Base-by-base conservation (phyloP, 495 filamentous ascomycete genomes). In the Xylaria grammica region DNA sequence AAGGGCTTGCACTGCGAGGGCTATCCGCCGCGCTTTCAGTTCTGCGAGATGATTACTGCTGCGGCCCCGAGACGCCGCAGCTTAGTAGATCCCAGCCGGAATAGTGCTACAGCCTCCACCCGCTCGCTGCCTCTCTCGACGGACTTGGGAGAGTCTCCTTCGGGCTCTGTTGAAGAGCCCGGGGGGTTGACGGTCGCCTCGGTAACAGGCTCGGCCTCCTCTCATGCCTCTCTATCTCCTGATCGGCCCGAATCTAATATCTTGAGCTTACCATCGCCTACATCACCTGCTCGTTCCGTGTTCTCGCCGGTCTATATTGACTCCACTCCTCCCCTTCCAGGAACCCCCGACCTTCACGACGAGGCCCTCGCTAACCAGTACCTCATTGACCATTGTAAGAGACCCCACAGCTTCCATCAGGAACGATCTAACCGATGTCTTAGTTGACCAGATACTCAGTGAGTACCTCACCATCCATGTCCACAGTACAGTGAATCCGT, bases 1-100 rank as follows among this genome's bases (percentile, higher is more conserved):
- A 49, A 49, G 22, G 45, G 45, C 22, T 49, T 49, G 45, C 45
- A 27, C 20, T 49, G 45, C 19, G 45, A 49, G 45, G 45, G 45
- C 19, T 49, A 49, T 26, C 45, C 45, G 22, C 45, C 45, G 20
- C 45, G 45, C 4, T 49, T 49, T 17, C 45, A 49, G 45, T 49
- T 49, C 45, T 49, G 45, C n/a, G 45, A 49, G 45, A 46, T 46
- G 44, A 49, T 26, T 17, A 26, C n/a, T n/a, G n/a, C n/a, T n/a
- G n/a, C 20, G 20, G 45, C 45, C 19, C 20, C 45, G 7, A 15
- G 20, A 10, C 20, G 22, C 26, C 20, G 26, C 22, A 49, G 10
- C 45, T 13, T 24, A 8, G 45, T 13, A 24, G 45, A 26, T 49
- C 45, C 19, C 22, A 26, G 10, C 9, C 45, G 45, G 10, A 49